Evolutionary conservation across 208 protist species (phyloP).

Genomic region (Trypanosoma platydactyli): DNA sequence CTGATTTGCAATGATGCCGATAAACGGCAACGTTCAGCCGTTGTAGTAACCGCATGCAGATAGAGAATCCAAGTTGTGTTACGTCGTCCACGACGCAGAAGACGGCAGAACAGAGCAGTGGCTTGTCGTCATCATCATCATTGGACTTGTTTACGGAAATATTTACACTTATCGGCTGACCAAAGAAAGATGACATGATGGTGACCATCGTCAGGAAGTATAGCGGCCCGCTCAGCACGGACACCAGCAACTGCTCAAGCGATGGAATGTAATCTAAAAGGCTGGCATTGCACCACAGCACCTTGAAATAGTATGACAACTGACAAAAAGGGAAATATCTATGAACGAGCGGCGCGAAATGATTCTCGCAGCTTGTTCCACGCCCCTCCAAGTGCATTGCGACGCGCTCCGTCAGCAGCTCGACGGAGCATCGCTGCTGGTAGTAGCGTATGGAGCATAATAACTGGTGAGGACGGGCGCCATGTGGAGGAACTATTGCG

Average conservation of each 20-base stretch:
- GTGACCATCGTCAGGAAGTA: conserved; percentile 47
- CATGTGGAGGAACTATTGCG: conserved; percentile 26
- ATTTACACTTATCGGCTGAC: conserved; percentile 38
- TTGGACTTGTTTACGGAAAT: conserved; percentile 11
- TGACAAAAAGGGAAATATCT: conserved; percentile 32
- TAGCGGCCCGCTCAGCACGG: conserved; percentile 38
- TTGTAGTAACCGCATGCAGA: conserved; percentile 47
- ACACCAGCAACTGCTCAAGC: conserved; percentile 37
- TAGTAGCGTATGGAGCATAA: conserved; percentile 7
- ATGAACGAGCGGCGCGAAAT: conserved; percentile 34
- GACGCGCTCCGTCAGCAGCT: conserved; percentile 31
- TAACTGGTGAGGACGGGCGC: conserved; percentile 36
- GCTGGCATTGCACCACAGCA: conserved; percentile 15
- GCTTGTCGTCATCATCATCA: background rate
- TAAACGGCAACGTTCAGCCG: conserved; percentile 36
- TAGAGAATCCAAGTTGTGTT: conserved; percentile 40
- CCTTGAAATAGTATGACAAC: conserved; percentile 32
- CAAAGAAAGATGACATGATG: conserved; percentile 36
- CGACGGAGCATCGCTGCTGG: conserved; percentile 5
- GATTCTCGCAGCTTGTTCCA: background rate
- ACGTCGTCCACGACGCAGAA: conserved; percentile 44
- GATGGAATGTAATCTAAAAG: conserved; percentile 42
- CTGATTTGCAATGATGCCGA: conserved; percentile 45
- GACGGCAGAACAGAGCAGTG: conserved; percentile 28
- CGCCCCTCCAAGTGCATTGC: conserved; percentile 28